A percentile compares a stretch with the other conserved stretches of the same genome.
Evolutionary conservation across 169 alveolate genomes (phyloP).

Genomic region (Plasmodium malariae): DNA sequence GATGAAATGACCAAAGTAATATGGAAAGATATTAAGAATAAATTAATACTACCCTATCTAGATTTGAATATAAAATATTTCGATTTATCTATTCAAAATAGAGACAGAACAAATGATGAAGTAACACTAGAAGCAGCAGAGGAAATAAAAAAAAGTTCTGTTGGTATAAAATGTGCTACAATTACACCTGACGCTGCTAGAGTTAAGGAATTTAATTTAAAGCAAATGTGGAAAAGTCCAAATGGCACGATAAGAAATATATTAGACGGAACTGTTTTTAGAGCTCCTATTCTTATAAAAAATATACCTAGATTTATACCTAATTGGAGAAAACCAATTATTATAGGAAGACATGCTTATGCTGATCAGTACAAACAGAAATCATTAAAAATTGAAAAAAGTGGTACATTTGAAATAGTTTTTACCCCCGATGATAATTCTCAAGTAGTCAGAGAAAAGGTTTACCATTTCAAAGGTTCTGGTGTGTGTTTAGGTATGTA

Average conservation of each 20-base stretch:
- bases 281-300: slow-evolving; percentile 95
- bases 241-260: slow-evolving; percentile 96
- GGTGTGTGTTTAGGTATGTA: slow-evolving; percentile 96
- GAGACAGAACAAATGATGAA: slow-evolving; percentile 95
- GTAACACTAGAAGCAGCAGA: slow-evolving; percentile 97
- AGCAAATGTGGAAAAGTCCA: slow-evolving; percentile 96
- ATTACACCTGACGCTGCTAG: slow-evolving; percentile 98
- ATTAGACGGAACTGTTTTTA: slow-evolving; percentile 95
- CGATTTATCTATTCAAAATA: slow-evolving; percentile 92
- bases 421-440: slow-evolving; percentile 90
- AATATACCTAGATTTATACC: slow-evolving; percentile 93
- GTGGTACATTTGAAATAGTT: slow-evolving; percentile 91
- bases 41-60: slow-evolving; percentile 92
- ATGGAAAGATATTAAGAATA: slow-evolving; percentile 94
- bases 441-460: slow-evolving; percentile 69
- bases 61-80: slow-evolving; percentile 92
- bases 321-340: slow-evolving; percentile 95
- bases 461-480: slow-evolving; percentile 83
- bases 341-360: slow-evolving; percentile 97
- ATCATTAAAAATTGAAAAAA: slow-evolving; percentile 87
- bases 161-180: slow-evolving; percentile 97
- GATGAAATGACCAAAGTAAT: slow-evolving; percentile 97
- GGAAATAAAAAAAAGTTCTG: slow-evolving; percentile 92
- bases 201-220: slow-evolving; percentile 93
- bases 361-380: slow-evolving; percentile 96